Evolutionary conservation across 805 yeast species (phyloP), one percentile per base, ranked within the genome.

Genomic region (Nakazawaea anatomiae): DNA sequence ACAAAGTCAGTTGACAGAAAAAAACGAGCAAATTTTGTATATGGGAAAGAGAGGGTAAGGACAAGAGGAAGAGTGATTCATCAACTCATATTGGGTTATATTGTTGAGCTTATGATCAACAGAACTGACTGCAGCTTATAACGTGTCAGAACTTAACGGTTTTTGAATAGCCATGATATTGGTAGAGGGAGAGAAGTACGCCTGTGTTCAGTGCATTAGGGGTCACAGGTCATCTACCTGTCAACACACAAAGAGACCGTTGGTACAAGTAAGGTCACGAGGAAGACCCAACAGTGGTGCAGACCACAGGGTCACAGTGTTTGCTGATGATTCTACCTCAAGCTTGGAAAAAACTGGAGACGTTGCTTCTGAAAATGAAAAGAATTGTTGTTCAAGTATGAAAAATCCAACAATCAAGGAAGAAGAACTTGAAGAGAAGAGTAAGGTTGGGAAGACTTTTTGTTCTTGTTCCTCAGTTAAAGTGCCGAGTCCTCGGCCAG

Each of bases 191-290:
- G 85, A 79, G 58, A 86, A 90, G 60, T 86, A 87, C 63, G 87
- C 96, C 3, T 89, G 97, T 66, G 79, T 80, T 50, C 85, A 84
- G 60, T 92, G 99, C 62, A 89, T 94, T 28, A 73, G 97, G 42
- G 98, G 98, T 14, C 99, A 92, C 62, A 70, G 99, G 40, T 87
- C 97, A 1, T 82, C 92, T 1, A 81, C 85, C 50, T 92, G 99
- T 66, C 80, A 79, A 49, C 99, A 92, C 66, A 80, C 86, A 32
- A 73, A 78, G 48, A 74, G 97, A 44, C 89, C 94, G 28, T 71
- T 92, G 40, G 83, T 91, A 10, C 88, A 89, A 59, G 97, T 92
- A 10, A 76, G 96, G 30, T 80, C 88, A n/a, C 78, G 96, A 53
- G 99, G 98, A 0, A 70, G 98, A 44, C 97, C 97, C 0, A 73